phyloP scores from a whole-genome alignment of 2,329 filamentous ascomycete species.

The Ascomycota sp. region DNA sequence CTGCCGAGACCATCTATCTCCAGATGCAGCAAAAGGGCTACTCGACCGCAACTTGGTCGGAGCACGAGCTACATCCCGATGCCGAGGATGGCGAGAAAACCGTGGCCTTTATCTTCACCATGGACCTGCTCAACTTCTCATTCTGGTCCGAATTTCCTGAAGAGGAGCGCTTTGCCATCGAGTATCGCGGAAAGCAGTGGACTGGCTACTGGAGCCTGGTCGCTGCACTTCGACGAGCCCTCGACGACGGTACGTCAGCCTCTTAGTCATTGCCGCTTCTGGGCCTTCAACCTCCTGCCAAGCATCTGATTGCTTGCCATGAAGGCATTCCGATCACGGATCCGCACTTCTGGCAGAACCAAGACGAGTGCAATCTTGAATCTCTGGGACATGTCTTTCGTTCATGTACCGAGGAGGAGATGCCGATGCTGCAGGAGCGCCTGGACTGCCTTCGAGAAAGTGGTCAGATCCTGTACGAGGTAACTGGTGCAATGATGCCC shows the following conservation, averaged over 20 bases:
- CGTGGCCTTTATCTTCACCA: conserved; percentile 83
- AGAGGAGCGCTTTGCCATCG: conserved; percentile 56
- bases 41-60: conserved; percentile 66
- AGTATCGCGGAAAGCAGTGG: conserved; percentile 62
- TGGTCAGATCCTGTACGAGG: conserved; percentile 55
- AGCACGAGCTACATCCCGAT: conserved; percentile 77
- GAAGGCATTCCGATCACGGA: conserved; percentile 74
- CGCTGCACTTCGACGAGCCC: conserved; percentile 60
- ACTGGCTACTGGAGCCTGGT: conserved; percentile 93
- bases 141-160: conserved; percentile 68
- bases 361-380: conserved; percentile 53
- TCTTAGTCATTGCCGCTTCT: not conserved
- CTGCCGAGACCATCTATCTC: conserved; percentile 54
- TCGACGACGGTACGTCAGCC: conserved; percentile 47
- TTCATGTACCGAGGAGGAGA: conserved; percentile 65
- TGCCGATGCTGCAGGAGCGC: conserved; percentile 62
- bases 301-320: too few relatives aligned
- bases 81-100: conserved; percentile 55
- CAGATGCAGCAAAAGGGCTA: conserved; percentile 71
- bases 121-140: conserved; percentile 91
- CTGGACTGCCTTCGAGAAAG: conserved; percentile 64
- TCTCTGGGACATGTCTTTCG: conserved; percentile 59
- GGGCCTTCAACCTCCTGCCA: not conserved
- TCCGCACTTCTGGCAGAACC: conserved; percentile 64
- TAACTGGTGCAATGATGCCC: conserved; percentile 13